phyloP scores from a whole-genome alignment of 106 monocot species.

The Gastrodia elata region DNA sequence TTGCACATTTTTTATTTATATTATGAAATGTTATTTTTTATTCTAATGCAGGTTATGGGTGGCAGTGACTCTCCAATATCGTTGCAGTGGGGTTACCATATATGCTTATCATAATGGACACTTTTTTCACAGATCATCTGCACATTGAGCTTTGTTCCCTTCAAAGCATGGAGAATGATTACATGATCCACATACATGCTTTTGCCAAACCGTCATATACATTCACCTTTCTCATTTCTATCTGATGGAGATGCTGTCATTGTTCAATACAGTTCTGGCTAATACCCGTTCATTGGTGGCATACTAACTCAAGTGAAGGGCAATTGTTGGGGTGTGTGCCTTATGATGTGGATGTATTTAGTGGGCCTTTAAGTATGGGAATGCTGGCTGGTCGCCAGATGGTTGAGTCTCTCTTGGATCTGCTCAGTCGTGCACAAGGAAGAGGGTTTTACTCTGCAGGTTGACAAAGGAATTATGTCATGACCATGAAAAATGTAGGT shows the following conservation, averaged over 20 bases:
- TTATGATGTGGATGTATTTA: background rate
- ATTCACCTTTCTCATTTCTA: background rate
- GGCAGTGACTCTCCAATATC: background rate
- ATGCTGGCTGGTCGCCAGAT: background rate
- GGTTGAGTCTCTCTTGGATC: background rate
- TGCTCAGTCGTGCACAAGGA: background rate
- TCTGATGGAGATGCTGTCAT: background rate
- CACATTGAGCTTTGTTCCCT: background rate
- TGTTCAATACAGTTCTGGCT: background rate
- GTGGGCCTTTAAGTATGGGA: background rate
- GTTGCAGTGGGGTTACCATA: background rate
- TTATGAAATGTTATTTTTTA: background rate
- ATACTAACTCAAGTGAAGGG: background rate
- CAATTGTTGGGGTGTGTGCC: background rate
- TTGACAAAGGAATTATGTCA: background rate
- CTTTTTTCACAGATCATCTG: background rate
- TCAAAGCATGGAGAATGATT: background rate
- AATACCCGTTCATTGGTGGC: background rate
- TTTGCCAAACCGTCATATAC: background rate
- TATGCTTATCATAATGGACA: background rate
- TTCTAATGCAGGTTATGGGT: background rate
- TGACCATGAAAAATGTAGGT: background rate
- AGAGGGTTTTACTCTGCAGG: background rate
- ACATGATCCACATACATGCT: background rate
- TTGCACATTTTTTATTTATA: background rate